Base-by-base conservation (phyloP, 2,329 filamentous ascomycete species). In the Claviceps spartinae region DNA sequence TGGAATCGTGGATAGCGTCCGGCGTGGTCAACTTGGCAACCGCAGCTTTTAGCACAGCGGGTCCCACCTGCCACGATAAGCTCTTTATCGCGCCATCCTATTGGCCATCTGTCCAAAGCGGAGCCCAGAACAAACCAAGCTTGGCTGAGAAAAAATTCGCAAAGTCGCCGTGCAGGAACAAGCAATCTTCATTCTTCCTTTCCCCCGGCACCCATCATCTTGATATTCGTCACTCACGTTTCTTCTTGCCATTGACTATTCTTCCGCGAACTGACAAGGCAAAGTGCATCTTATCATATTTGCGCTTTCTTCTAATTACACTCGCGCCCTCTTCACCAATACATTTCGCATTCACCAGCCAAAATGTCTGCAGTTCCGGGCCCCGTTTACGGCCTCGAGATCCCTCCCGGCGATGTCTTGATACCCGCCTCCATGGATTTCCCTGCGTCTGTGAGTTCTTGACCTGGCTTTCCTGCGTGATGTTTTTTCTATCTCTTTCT, bases 311-410 rank as follows among this genome's bases (percentile, higher is more conserved):
- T 41, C 36, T n/a, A 14, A 20, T 34, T 16, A 16, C 43, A 14
- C 5, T 18, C 40, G 18, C 30, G 14, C 30, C 7, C 42, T 44
- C 8, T 24, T 16, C 30, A 14, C 26, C 30, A n/a, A 26, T 30
- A 30, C 16, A 36, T 47, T 43, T 13, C 13, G 14, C 41, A 43
- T 22, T 26, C 42, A 38, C 11, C 48, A 47, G 50, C 54, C 60
- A 72, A 61, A 60, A 82, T 82, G 79, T 72, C 77, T 68, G 67
- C 75, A 58, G 65, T 77, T 63, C 77, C 79, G 58, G 86, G 93
- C 69, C 87, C 86, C 68, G 78, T 97, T 67, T 98, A 93, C 69
- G 89, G 90, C 72, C 85, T 96, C 61, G 83, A 88, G 76, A 86
- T 97, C 70, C 89, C 89, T 61, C 78, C 87, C 61, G 88, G 86